Percentiles rank a stretch among this genome's conserved stretches.
Evolutionary conservation across 768 basidiomycete genomes (phyloP).

Genomic region (Coprinellus micaceus): DNA sequence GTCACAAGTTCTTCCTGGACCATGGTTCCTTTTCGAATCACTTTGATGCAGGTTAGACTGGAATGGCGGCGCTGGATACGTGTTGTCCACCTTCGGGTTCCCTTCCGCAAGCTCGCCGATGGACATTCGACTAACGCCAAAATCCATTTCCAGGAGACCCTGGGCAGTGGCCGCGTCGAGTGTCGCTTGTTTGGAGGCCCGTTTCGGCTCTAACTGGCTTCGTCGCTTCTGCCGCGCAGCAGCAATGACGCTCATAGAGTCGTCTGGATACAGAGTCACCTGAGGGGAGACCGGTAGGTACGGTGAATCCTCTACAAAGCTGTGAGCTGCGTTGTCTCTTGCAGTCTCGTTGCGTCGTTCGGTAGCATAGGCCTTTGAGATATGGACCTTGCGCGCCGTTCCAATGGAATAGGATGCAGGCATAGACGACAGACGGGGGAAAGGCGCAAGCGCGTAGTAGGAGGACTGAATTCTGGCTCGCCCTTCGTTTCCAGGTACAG

Average conservation of each 20-base stretch:
- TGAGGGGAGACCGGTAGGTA: conserved; percentile 46
- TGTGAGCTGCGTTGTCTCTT: background rate
- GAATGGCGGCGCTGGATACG: background rate
- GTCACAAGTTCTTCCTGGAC: conserved; percentile 38
- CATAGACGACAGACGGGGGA: conserved; percentile 51
- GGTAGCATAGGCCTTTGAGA: conserved; percentile 20
- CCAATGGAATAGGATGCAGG: conserved; percentile 35
- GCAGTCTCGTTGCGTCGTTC: conserved; percentile 21
- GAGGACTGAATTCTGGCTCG: conserved; percentile 68
- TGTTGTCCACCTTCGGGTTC: background rate
- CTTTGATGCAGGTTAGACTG: conserved; percentile 1
- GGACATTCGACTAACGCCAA: conserved; percentile 35
- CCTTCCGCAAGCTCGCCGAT: conserved; percentile 14
- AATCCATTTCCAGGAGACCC: conserved; percentile 58
- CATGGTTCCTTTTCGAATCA: background rate
- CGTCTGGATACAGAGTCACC: conserved; percentile 67
- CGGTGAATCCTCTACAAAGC: conserved; percentile 14
- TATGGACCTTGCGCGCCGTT: conserved; percentile 30
- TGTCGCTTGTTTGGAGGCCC: background rate
- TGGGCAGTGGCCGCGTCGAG: conserved; percentile 12
- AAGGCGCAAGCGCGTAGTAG: conserved; percentile 53
- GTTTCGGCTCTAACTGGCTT: conserved; percentile 1
- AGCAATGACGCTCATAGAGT: conserved; percentile 61
- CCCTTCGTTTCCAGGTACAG: conserved; percentile 36
- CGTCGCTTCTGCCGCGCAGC: conserved; percentile 15